Base-by-base conservation (phyloP, 768 basidiomycete genomes). In the Cyathus striatus region DNA sequence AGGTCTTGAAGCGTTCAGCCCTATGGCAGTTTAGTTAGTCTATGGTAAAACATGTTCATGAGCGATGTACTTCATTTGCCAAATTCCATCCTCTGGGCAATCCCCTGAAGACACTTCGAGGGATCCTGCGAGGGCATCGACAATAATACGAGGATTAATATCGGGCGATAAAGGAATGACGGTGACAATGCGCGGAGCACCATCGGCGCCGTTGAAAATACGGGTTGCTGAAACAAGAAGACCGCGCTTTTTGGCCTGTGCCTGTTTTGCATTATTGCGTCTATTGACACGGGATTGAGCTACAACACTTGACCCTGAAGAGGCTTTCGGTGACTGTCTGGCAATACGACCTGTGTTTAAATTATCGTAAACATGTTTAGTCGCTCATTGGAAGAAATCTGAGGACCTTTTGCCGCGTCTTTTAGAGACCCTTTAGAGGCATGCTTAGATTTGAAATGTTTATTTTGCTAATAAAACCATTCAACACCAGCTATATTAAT, bases 371-470 rank as follows among this genome's bases (percentile, higher is more conserved):
- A 21, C 24, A 20, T 23, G 7, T 38, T 23, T 27, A 13, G 23
- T 33, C 21, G 14, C 22, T 23, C 32, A 27, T 20, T 40, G 27
- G 27, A 23, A 16, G 35, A n/a, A 39, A 14, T 44, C 10, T 13
- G 21, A 37, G 25, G 34, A 82, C 92, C 93, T 72, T 95, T 95
- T 23, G 90, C 82, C 33, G 78, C 76, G 35, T 90, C 88, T 62
- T 87, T 92, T 27, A 96, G 54, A 0, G 86, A 72, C 1, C 86
- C 80, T 65, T 96, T 96, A 10, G 88, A 79, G 2, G 91, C 78
- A 70, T 93, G 89, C 59, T 83, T 88, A 2, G 90, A 90, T 66
- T 97, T 97, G 73, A 88, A 97, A 1, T 76, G 52, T 62, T 98
- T 98, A 65, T 98, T 96, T 73, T 81, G 69, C 90, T 93, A n/a